phyloP scores from a whole-genome alignment of 306 rosid species.

The Erythrophleum fordii region DNA sequence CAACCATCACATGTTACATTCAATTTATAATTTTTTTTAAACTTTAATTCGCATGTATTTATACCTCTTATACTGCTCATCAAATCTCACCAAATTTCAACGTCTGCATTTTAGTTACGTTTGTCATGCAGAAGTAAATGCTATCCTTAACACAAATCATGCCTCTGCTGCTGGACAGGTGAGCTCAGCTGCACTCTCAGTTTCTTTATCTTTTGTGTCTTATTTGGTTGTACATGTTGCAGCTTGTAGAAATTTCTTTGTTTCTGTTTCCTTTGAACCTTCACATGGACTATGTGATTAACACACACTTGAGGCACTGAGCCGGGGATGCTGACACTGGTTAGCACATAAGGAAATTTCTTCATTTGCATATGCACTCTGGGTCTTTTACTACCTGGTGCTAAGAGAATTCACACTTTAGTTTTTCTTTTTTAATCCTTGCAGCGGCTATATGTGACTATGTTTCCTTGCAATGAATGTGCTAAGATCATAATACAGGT shows the following conservation, averaged over 20 bases:
- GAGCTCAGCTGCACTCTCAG: slow-evolving; percentile 30
- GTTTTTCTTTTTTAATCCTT: slow-evolving; percentile 25
- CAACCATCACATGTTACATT: not conserved
- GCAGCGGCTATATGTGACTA: slow-evolving; percentile 92
- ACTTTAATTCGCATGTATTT: not conserved
- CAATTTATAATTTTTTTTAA: not conserved
- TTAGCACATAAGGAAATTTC: slow-evolving; percentile 12
- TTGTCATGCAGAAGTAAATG: slow-evolving; percentile 97
- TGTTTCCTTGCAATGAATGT: slow-evolving; percentile 99
- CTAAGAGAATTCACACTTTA: slow-evolving; percentile 15
- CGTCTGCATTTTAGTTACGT: slow-evolving; percentile 65
- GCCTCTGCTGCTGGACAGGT: slow-evolving; percentile 98
- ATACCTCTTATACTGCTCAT: slow-evolving; percentile 4
- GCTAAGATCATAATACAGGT: slow-evolving; percentile 98
- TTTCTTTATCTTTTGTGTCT: slow-evolving; percentile 9
- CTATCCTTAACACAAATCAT: slow-evolving; percentile 91
- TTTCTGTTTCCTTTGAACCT: slow-evolving; percentile 3
- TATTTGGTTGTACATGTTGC: slow-evolving; percentile 6
- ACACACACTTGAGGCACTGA: not conserved
- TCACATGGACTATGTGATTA: not conserved
- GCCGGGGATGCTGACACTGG: not conserved
- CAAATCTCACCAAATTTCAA: slow-evolving; percentile 1
- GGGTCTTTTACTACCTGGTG: slow-evolving; percentile 4
- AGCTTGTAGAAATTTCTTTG: slow-evolving; percentile 8
- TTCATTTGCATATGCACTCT: not conserved